Evolutionary conservation across 169 alveolate genomes (phyloP).

Genomic region (Besnoitia besnoiti): DNA sequence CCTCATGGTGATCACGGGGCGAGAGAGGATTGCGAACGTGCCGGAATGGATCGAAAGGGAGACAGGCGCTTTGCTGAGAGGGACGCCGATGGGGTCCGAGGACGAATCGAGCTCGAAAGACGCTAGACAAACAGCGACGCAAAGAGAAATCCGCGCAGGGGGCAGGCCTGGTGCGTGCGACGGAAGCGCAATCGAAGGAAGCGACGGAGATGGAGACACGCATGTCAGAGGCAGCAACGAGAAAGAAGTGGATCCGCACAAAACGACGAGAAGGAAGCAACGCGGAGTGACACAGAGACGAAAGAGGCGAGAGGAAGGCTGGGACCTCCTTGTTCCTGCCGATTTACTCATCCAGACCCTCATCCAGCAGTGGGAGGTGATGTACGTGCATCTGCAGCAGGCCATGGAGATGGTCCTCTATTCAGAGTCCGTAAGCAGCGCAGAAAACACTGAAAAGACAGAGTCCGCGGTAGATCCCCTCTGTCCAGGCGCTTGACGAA

Average conservation of each 20-base stretch:
- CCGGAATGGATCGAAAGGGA: not conserved
- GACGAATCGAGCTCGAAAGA: no score
- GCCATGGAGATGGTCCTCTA: conserved; percentile 33
- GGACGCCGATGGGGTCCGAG: not conserved
- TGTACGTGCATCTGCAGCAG: conserved; percentile 35
- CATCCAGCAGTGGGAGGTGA: conserved; percentile 33
- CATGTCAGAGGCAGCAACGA: not conserved
- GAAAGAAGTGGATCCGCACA: not conserved
- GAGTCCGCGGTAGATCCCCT: no score
- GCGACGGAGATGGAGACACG: not conserved
- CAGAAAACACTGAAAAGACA: no score
- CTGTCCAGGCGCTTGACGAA: no score
- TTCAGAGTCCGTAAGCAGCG: not conserved
- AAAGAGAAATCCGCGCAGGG: not conserved
- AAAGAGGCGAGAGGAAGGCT: not conserved
- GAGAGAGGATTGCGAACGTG: not conserved
- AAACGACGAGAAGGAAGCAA: not conserved
- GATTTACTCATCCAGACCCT: conserved; percentile 9
- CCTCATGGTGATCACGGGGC: not conserved
- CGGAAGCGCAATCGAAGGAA: not conserved
- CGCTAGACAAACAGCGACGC: no score
- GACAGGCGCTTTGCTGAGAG: not conserved
- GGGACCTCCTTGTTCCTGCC: conserved; percentile 13
- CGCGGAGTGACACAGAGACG: not conserved
- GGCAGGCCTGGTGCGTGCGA: not conserved